These are phyloP conservation scores for Cardamine resedifolia DNA, from an alignment of 345 rosid genomes.

Conservation along the genomic window DNA sequence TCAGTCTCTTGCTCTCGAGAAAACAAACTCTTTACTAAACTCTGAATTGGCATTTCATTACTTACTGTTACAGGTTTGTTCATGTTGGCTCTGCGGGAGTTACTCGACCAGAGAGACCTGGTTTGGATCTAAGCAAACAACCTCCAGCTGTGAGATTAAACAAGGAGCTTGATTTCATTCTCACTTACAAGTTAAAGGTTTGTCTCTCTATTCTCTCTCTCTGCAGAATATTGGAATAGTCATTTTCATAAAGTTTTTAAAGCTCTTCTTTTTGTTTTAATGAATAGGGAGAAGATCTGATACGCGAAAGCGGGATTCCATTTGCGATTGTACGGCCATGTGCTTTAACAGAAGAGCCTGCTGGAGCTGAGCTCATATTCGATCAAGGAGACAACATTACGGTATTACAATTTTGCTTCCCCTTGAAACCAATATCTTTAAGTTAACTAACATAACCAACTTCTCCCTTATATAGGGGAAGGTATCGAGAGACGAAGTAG, in stretches of 20 bases:
- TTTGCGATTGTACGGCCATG: constrained; percentile 87
- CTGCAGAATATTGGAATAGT: background rate
- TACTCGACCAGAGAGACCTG: constrained; percentile 91
- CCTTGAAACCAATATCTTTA: background rate
- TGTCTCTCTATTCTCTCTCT: background rate
- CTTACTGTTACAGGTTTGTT: constrained; percentile 59
- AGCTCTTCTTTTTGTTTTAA: background rate
- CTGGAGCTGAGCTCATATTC: constrained; percentile 90
- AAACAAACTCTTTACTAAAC: background rate
- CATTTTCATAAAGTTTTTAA: background rate
- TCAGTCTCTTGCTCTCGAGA: background rate
- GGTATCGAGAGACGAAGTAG: constrained; percentile 91
- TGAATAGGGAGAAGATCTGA: constrained; percentile 77
- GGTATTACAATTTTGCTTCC: constrained; percentile 39
- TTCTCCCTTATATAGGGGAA: constrained; percentile 58
- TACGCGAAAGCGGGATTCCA: constrained; percentile 88
- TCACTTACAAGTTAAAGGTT: constrained; percentile 91
- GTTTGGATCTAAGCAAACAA: constrained; percentile 86
- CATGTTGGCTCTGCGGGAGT: constrained; percentile 97
- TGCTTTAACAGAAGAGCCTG: constrained; percentile 95
- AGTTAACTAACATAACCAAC: constrained; percentile 22
- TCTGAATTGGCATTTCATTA: background rate
- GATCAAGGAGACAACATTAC: constrained; percentile 93
- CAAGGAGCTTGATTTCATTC: constrained; percentile 86
- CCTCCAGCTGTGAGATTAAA: constrained; percentile 98